phyloP scores from a whole-genome alignment of 2,329 filamentous ascomycete genomes.

The Alternaria infectoria region DNA sequence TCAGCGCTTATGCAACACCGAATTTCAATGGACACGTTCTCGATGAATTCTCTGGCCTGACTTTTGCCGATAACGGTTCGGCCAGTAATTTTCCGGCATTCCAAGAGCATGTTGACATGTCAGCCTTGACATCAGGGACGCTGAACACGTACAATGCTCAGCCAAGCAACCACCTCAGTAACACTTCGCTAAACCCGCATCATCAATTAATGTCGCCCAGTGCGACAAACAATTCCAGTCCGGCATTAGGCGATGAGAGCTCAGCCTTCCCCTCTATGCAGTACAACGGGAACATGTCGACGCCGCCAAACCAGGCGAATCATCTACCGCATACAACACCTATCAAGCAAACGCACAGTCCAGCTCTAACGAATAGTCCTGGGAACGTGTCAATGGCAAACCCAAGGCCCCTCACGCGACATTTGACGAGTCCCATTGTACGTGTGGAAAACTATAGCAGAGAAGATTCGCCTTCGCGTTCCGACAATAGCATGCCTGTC shows the following conservation, averaged over 20 bases:
- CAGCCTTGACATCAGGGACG: constrained; percentile 33
- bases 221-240: constrained; percentile 46
- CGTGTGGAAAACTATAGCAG: constrained; percentile 46
- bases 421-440: constrained; percentile 49
- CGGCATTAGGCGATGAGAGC: constrained; percentile 40
- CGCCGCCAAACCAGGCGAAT: constrained; percentile 33
- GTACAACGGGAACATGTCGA: constrained; percentile 31
- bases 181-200: constrained; percentile 31
- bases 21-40: constrained; percentile 40
- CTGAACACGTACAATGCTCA: constrained; percentile 43
- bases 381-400: constrained; percentile 34
- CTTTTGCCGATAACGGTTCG: constrained; percentile 34
- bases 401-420: constrained; percentile 34
- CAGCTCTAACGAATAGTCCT: constrained; percentile 48
- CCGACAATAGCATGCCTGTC: constrained; percentile 40
- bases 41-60: constrained; percentile 37
- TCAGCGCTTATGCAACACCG: constrained; percentile 42
- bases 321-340: constrained; percentile 36
- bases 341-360: constrained; percentile 46
- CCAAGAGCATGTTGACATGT: constrained; percentile 34
- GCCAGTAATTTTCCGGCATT: constrained; percentile 31
- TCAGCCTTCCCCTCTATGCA: constrained; percentile 25
- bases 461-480: constrained; percentile 43
- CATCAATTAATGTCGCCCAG: constrained; percentile 46
- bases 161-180: constrained; percentile 25